Evolutionary conservation across 257 asterid genomes (phyloP).

Genomic region (Henckelia pumila): DNA sequence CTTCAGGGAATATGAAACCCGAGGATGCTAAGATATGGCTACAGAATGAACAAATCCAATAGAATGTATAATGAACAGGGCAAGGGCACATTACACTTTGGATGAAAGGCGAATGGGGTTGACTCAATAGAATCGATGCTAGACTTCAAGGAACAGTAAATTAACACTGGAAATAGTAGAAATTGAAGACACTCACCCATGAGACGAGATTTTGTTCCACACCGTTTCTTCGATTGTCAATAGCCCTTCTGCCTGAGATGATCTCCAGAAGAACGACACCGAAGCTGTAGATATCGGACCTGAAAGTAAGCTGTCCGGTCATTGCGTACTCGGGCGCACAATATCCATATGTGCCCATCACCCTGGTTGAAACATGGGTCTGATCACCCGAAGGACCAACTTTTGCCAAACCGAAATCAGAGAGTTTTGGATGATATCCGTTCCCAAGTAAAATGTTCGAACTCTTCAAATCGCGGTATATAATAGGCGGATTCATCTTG

Average conservation of each 20-base stretch:
- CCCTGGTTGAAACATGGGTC: slow-evolving; percentile 83
- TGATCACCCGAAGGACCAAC: slow-evolving; percentile 73
- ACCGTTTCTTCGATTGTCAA: slow-evolving; percentile 42
- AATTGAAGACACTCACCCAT: slow-evolving; percentile 49
- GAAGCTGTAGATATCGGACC: slow-evolving; percentile 78
- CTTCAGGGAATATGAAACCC: no score
- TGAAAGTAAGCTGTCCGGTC: slow-evolving; percentile 82
- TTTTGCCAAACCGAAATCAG: slow-evolving; percentile 90
- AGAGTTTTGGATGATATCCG: slow-evolving; percentile 63
- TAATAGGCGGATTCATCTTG: slow-evolving; percentile 65
- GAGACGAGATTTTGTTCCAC: slow-evolving; percentile 53
- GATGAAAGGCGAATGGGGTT: neutral
- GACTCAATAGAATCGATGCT: neutral
- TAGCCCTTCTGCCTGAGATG: slow-evolving; percentile 74
- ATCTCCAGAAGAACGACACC: slow-evolving; percentile 87
- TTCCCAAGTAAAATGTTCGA: slow-evolving; percentile 75
- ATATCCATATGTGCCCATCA: slow-evolving; percentile 91
- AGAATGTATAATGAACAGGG: no score
- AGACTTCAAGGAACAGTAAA: neutral
- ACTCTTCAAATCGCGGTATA: slow-evolving; percentile 79
- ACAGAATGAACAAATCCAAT: neutral
- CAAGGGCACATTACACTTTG: neutral
- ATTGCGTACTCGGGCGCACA: slow-evolving; percentile 87
- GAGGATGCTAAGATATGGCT: neutral
- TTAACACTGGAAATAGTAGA: neutral